These are phyloP conservation scores for Camelina sativa DNA, from an alignment of 345 rosid species.

Conservation along the genomic window DNA sequence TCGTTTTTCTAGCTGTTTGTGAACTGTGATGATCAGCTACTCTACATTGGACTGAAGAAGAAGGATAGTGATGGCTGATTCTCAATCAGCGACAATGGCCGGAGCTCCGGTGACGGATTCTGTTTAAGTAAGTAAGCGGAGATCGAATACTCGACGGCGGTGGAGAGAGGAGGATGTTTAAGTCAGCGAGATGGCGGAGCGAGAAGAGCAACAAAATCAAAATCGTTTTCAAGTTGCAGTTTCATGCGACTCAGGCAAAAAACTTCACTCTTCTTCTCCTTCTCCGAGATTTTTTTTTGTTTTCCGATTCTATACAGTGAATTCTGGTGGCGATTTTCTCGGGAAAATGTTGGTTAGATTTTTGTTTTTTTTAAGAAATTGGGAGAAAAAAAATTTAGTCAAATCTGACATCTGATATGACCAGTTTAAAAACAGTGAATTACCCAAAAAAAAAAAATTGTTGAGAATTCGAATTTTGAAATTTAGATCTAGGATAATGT, in stretches of 20 bases:
- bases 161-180: slow-evolving; percentile 60
- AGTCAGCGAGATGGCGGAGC: slow-evolving; percentile 81
- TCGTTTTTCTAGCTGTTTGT: neutral
- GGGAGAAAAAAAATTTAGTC: neutral
- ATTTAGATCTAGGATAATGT: slow-evolving; percentile 11
- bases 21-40: neutral
- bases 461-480: slow-evolving; percentile 14
- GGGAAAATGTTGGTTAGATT: slow-evolving; percentile 21
- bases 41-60: slow-evolving; percentile 43
- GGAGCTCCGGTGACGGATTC: slow-evolving; percentile 46
- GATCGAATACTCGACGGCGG: slow-evolving; percentile 18
- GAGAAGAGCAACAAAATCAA: slow-evolving; percentile 80
- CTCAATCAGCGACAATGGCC: slow-evolving; percentile 16
- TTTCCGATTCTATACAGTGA: neutral
- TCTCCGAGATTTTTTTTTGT: neutral
- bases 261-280: neutral
- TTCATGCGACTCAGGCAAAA: slow-evolving; percentile 97
- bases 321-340: neutral
- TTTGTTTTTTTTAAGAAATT: neutral
- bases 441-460: neutral
- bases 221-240: slow-evolving; percentile 77
- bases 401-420: slow-evolving; percentile 40
- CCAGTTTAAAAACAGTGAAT: slow-evolving; percentile 22
- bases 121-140: neutral
- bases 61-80: slow-evolving; percentile 43